Evolutionary conservation across 768 basidiomycete genomes (phyloP).

Genomic region (Lactarius trivialis): DNA sequence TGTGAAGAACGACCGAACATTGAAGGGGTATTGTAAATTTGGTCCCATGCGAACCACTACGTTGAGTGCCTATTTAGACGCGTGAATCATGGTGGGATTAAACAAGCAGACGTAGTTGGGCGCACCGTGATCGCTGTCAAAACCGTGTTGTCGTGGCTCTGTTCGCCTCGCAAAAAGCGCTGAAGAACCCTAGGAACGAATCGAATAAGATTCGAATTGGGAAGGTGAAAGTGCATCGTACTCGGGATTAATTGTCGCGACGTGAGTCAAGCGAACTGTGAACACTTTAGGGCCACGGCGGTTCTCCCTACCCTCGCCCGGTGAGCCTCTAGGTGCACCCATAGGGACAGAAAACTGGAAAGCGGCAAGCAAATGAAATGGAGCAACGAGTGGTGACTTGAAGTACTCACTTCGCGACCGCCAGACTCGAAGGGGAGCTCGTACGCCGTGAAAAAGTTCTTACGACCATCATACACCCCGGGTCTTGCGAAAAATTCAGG

Average conservation of each 20-base stretch:
- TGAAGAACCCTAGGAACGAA: constrained; percentile 44
- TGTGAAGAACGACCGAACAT: constrained; percentile 70
- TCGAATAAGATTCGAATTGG: background rate
- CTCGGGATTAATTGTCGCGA: constrained; percentile 83
- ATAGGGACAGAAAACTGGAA: constrained; percentile 57
- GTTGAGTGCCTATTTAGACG: constrained; percentile 51
- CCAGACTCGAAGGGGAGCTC: constrained; percentile 52
- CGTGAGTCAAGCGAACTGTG: constrained; percentile 57
- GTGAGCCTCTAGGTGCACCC: constrained; percentile 25
- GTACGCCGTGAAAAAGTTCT: constrained; percentile 62
- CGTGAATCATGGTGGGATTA: background rate
- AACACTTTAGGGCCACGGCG: constrained; percentile 51
- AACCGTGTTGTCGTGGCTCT: constrained; percentile 62
- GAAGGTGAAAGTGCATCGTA: constrained; percentile 35
- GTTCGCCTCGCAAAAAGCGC: constrained; percentile 57
- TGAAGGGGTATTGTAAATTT: constrained; percentile 59
- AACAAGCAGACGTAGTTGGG: background rate
- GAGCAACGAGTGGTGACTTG: background rate
- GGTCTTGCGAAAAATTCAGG: constrained; percentile 66
- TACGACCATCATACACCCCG: constrained; percentile 73
- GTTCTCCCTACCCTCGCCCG: background rate
- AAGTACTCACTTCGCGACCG: constrained; percentile 39
- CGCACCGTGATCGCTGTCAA: constrained; percentile 59
- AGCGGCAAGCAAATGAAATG: constrained; percentile 7
- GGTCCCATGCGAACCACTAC: constrained; percentile 74